Evolutionary conservation across 768 basidiomycete genomes (phyloP), one percentile per base, ranked within the genome.

Genomic region (Suillus decipiens): DNA sequence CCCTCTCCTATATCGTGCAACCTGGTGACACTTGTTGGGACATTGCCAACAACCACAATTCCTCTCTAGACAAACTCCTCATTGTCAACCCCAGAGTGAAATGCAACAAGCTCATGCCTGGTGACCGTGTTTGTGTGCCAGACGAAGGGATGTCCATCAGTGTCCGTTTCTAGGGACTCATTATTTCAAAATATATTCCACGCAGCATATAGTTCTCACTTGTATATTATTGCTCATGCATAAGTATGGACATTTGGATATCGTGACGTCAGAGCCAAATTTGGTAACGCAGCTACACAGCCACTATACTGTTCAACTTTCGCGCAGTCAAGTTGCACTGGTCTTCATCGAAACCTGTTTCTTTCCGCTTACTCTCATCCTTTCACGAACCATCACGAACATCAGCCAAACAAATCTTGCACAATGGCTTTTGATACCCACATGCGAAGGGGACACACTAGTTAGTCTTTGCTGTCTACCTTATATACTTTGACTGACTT

Each of bases 11-110:
- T 61, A 75, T 79, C 67, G 76, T 88, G 12, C 77, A 83, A 64
- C 80, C 84, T 4, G 87, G 87, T 15, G 87, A 89, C 65, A 82
- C 81, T 10, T 90, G 89, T 69, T 90, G 88, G 87, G 84, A 83
- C 14, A 79, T 90, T 28, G 78, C 84, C 33, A 77, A 76, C 53
- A 71, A 76, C 17, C 73, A 84, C 61, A 83, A 82, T 9, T 82
- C 81, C 63, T 76, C 79, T 15, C 61, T 87, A 63, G 86, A 87
- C 24, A 77, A 80, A 61, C 74, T 90, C 28, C 79, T 76, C 65
- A 77, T 79, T 55, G 74, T 82, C 39, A 89, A 89, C 66, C 77
- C 79, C 15, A 79, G 79, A 62, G 69, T 89, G 47, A 71, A 82
- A 19, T 89, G 89, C 69, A 82, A 80, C n/a, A 73, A 77, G 34